Base-by-base conservation (phyloP, 164 flowering plant genomes). In the Echeveria elegans region DNA sequence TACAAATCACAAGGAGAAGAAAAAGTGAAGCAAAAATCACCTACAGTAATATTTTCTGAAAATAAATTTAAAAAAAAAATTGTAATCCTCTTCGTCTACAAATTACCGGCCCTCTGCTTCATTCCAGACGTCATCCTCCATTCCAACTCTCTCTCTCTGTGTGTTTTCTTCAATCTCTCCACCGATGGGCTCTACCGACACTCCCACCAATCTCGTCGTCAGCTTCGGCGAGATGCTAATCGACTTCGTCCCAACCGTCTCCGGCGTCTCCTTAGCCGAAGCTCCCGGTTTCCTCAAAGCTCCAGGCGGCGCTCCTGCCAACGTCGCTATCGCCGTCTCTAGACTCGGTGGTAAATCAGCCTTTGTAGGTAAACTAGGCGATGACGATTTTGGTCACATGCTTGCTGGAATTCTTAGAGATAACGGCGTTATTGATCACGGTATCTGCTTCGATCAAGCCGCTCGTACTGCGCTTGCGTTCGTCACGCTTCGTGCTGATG, bases 221-320 rank as follows among this genome's bases (percentile, higher is more conserved):
- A 78, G 86, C 70, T 91, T 91, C 72, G 97, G 97, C 15, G 96
- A 91, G 87, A 86, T 91, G 92, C 82, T 91, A 6, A 91, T 91
- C 64, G 97, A 91, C 75, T 91, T 91, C 73, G 97, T 91, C 0
- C 97, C 97, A 11, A 86, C 90, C 14, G 88, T 77, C 12, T 82
- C 97, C 62, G 96, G 96, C 48, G 96, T 89, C 3, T 89, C 96
- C 6, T 78, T 91, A 6, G 90, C 96, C 5, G 93, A 89, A 52
- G 91, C 97, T 0, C 96, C 93, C 0, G 97, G 90, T 0, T 91
- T 91, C 75, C 74, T 87, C 58, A 89, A 91, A 72, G 92, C 95
- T 0, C 93, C 97, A 4, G 97, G 97, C 9, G 97, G 97, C 4
- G 97, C 97, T 16, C 96, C 96, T 1, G 97, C 97, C 59, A 92